Base-by-base conservation (phyloP, 805 yeast genomes). In the Kodamaea kaohsiungensis region DNA sequence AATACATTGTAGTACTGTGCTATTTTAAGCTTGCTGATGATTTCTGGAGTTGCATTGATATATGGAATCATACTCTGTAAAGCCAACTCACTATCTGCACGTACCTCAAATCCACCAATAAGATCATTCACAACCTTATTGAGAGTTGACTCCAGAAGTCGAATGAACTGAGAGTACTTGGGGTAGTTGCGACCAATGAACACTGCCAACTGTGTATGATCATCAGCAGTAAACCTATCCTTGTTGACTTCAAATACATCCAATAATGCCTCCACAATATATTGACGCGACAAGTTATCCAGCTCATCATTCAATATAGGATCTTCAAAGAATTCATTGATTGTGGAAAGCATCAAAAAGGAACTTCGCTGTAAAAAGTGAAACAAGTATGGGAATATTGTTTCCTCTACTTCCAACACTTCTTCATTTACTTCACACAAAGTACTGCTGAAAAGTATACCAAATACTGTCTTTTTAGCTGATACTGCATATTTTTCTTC, bases 311-410 rank as follows among this genome's bases (percentile, higher is more conserved):
- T 90, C 53, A 93, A 67, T 43, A 82, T 75, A 0, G 88, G 71
- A 65, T 91, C 96, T 65, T 93, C 98, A 64, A 93, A 86, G 7
- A 88, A 87, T 65, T 89, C 96, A 66, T 91, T 87, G 54, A 95
- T 67, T 15, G 89, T 80, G 0, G 86, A 75, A 37, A 92, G 77
- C 70, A 86, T 81, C 39, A 80, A 80, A n/a, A 79, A 73, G 3
- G 88, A 76, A 58, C 87, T 80, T 59, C 68, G 78, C 40, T 73
- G 71, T n/a, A 91, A 65, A 13, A 91, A 71, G 10, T 77, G 59
- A 43, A 72, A 75, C n/a, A 91, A 69, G 62, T 89, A 87, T 0
- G 97, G 96, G 58, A 87, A 91, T 7, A 65, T 56, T 5, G 2
- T 33, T 37, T 35, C 52, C 19, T 52, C 17, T 10, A 39, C 39